A percentile compares a stretch with the other conserved stretches of the same genome.
Evolutionary conservation across 257 asterid species (phyloP).

Genomic region (Ocimum tenuiflorum): DNA sequence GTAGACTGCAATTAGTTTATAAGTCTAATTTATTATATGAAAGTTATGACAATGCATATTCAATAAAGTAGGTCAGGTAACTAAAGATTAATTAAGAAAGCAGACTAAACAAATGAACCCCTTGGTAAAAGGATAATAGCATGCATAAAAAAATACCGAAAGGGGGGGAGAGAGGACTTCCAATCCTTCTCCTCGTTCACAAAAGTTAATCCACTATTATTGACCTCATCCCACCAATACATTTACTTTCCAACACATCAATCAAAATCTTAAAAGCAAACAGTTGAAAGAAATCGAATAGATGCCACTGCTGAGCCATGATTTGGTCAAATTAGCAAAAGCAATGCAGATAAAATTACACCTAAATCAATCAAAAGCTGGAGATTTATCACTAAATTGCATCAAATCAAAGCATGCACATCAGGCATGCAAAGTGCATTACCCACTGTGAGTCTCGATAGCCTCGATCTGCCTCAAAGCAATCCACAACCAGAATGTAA

Average conservation of each 20-base stretch:
- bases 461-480: slow-evolving; percentile 94
- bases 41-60: not conserved
- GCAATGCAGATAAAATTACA: slow-evolving; percentile 28
- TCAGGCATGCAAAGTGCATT: slow-evolving; percentile 61
- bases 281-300: slow-evolving; percentile 30
- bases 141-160: slow-evolving; percentile 5
- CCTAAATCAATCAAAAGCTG: slow-evolving; percentile 35
- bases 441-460: slow-evolving; percentile 99
- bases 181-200: slow-evolving; percentile 30
- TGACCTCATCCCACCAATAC: slow-evolving; percentile 43
- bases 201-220: slow-evolving; percentile 41
- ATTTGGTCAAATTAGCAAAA: slow-evolving; percentile 59
- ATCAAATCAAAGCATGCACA: slow-evolving; percentile 36
- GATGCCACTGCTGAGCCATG: slow-evolving; percentile 40
- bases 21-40: not conserved
- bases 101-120: not conserved
- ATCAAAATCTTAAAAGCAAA: slow-evolving; percentile 41
- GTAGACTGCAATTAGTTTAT: not conserved
- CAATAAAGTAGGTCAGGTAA: not conserved
- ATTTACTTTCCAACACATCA: slow-evolving; percentile 41
- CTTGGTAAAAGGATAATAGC: not conserved
- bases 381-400: slow-evolving; percentile 17
- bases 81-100: not conserved
- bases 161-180: slow-evolving; percentile 3
- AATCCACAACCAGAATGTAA: slow-evolving; percentile 97